Conservation (phyloP, 768 basidiomycete genomes). For the Podaxis pistillaris region DNA sequence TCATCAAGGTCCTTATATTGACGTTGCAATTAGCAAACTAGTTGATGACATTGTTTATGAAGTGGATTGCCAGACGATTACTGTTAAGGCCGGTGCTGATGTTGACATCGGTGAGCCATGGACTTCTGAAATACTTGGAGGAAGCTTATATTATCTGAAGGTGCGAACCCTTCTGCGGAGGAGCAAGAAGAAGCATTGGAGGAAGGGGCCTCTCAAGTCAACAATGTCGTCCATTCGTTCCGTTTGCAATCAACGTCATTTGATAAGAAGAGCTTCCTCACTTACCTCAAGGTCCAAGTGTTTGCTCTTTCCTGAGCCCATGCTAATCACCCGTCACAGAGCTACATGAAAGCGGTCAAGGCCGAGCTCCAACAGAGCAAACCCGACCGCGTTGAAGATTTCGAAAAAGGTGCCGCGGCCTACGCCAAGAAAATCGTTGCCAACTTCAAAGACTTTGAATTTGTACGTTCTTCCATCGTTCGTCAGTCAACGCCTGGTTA, state of each 20-base stretch:
- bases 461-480: constrained; percentile 47
- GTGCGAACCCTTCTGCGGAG: constrained; percentile 92
- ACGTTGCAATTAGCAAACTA: constrained; percentile 51
- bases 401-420: constrained; percentile 76
- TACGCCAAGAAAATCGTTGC: constrained; percentile 88
- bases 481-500: neutral
- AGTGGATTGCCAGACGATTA: constrained; percentile 76
- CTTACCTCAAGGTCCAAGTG: constrained; percentile 72
- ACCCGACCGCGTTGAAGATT: constrained; percentile 63
- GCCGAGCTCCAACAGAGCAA: constrained; percentile 48
- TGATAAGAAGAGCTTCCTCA: constrained; percentile 87
- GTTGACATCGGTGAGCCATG: constrained; percentile 78
- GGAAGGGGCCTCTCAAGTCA: constrained; percentile 72
- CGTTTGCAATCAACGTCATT: constrained; percentile 78
- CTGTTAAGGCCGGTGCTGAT: constrained; percentile 71
- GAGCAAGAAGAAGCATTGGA: constrained; percentile 81
- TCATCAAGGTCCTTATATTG: neutral
- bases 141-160: constrained; percentile 34
- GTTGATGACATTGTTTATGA: constrained; percentile 83
- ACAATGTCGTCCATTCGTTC: constrained; percentile 92
- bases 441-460: constrained; percentile 94
- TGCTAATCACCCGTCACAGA: constrained; percentile 37
- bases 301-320: neutral
- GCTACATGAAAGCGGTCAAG: constrained; percentile 95
- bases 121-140: constrained; percentile 3